Conservation (phyloP, 2,329 filamentous ascomycete species). For the Endocalyx cinctus region DNA sequence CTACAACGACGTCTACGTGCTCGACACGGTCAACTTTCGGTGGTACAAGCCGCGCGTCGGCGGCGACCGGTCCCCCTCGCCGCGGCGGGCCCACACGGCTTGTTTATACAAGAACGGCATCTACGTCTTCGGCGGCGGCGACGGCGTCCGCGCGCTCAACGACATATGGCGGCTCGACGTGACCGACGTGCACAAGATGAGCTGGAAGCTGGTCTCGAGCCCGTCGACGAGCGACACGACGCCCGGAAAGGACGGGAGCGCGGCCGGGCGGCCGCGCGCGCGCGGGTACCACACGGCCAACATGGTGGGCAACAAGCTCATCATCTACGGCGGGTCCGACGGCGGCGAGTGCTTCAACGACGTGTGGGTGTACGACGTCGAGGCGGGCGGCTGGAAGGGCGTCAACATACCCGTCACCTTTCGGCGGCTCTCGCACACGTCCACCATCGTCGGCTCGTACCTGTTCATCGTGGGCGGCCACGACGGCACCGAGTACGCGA, state of each 20-base stretch:
- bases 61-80: constrained; percentile 54
- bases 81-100: constrained; percentile 64
- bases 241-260: constrained; percentile 7
- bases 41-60: constrained; percentile 60
- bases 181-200: constrained; percentile 61
- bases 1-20: constrained; percentile 67
- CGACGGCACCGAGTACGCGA: constrained; percentile 65
- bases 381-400: constrained; percentile 53
- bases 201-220: constrained; percentile 59
- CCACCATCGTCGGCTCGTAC: constrained; percentile 65
- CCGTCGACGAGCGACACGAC: constrained; percentile 17
- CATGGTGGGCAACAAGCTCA: constrained; percentile 68
- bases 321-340: constrained; percentile 66
- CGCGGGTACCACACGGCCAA: constrained; percentile 69
- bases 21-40: constrained; percentile 66
- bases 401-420: constrained; percentile 58
- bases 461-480: constrained; percentile 67
- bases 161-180: constrained; percentile 71
- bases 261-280: constrained; percentile 49
- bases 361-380: constrained; percentile 69
- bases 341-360: constrained; percentile 69
- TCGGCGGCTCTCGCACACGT: constrained; percentile 62
- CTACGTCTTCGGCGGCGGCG: constrained; percentile 68
- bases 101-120: constrained; percentile 67
- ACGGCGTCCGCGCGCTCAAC: constrained; percentile 65